phyloP scores from a whole-genome alignment of 23 red algal genomes.

The Pyropia yezoensis region DNA sequence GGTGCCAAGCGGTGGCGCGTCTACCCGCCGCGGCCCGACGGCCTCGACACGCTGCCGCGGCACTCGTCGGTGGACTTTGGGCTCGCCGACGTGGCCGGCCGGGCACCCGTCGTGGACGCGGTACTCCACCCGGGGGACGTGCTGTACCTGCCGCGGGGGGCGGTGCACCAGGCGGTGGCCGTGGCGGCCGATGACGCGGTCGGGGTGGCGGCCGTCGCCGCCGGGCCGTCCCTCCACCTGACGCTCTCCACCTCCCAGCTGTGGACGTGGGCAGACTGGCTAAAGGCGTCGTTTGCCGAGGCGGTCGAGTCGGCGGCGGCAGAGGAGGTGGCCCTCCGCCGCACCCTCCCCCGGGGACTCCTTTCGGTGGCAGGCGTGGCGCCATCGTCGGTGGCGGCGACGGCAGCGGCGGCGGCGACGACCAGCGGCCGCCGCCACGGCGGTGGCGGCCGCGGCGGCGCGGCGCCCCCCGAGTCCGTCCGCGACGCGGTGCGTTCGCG shows the following conservation, averaged over 20 bases:
- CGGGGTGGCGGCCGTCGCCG: neutral
- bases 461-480: neutral
- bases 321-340: constrained; percentile 16
- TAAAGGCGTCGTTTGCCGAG: constrained; percentile 14
- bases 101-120: constrained; percentile 1
- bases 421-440: neutral
- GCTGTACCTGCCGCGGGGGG: constrained; percentile 56
- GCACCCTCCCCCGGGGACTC: constrained; percentile 30
- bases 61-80: constrained; percentile 40
- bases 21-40: constrained; percentile 27
- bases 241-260: constrained; percentile 54
- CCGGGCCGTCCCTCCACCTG: constrained; percentile 36
- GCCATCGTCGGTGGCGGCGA: neutral
- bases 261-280: constrained; percentile 65
- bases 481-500: constrained; percentile 15
- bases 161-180: constrained; percentile 38
- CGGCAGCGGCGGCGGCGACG: neutral
- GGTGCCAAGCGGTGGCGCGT: constrained; percentile 54
- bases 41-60: constrained; percentile 39
- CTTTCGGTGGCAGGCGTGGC: constrained; percentile 21
- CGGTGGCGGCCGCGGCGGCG: neutral
- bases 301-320: constrained; percentile 25
- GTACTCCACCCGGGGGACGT: constrained; percentile 36
- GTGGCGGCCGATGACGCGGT: neutral
- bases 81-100: constrained; percentile 22